A percentile compares a stretch with the other conserved stretches of the same genome.
These are phyloP conservation scores for Cryphonectria radicalis DNA, from an alignment of 2,329 filamentous ascomycete genomes.

Conservation along the genomic window DNA sequence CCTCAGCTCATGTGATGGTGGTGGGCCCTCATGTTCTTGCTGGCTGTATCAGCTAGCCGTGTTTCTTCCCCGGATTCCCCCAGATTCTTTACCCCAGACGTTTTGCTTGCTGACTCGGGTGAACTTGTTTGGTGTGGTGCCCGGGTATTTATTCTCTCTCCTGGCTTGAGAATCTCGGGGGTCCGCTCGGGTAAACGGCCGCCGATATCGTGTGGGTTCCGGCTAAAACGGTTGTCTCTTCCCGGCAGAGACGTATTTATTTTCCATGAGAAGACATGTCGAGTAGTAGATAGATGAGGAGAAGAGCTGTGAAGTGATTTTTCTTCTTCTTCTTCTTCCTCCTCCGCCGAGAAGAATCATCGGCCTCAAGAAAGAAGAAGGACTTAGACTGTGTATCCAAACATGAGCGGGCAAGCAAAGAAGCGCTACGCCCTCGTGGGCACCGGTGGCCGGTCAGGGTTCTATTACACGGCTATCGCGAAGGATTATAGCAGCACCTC, in stretches of 20 bases:
- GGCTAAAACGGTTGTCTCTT: not conserved
- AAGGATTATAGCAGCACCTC: conserved; percentile 55
- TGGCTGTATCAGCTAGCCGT: not conserved
- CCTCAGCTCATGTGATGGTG: not conserved
- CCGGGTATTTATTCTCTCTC: not conserved
- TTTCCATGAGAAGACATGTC: not conserved
- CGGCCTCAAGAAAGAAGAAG: not conserved
- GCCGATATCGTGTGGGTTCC: conserved; percentile 24
- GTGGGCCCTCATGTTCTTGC: not conserved
- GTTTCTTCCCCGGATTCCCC: not conserved
- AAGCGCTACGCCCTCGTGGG: conserved; percentile 62
- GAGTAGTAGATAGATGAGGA: not conserved
- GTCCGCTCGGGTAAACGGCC: conserved; percentile 23
- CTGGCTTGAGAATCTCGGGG: conserved; percentile 1
- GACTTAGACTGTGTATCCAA: not conserved
- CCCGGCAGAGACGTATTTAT: not conserved
- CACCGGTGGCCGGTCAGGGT: conserved; percentile 61
- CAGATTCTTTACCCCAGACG: not conserved
- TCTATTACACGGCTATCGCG: conserved; percentile 64
- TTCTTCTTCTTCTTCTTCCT: no score
- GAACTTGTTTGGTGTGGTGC: not conserved
- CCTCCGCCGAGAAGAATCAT: not conserved
- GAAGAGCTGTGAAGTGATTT: not conserved
- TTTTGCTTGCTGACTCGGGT: not conserved
- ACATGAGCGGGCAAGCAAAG: conserved; percentile 27